Evolutionary conservation across 306 rosid genomes (phyloP).

Genomic region (Alnus rubra): DNA sequence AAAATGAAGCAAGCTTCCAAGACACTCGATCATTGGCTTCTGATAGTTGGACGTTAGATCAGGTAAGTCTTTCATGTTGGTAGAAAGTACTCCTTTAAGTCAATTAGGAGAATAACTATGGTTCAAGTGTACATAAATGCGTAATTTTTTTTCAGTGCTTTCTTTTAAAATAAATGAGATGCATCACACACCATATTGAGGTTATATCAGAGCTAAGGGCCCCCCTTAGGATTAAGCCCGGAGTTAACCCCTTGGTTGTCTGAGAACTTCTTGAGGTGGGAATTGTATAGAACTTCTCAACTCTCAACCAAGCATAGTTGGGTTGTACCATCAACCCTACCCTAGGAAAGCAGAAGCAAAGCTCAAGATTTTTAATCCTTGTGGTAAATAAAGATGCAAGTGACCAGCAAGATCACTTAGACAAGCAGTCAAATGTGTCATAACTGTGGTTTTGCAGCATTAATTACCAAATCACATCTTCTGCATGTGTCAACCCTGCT

Average conservation of each 20-base stretch:
- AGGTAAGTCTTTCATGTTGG: constrained; percentile 46
- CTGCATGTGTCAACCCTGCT: background rate
- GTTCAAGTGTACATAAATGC: background rate
- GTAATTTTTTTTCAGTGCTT: background rate
- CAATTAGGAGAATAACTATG: constrained; percentile 3
- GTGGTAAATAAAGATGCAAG: background rate
- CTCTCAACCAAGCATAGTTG: background rate
- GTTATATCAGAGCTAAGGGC: background rate
- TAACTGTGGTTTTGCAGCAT: background rate
- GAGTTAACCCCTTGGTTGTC: background rate
- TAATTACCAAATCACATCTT: background rate
- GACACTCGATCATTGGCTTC: constrained; percentile 85
- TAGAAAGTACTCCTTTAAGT: constrained; percentile 17
- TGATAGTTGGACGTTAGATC: constrained; percentile 61
- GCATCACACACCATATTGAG: background rate
- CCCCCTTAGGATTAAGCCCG: background rate
- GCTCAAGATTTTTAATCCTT: background rate
- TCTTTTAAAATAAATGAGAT: background rate
- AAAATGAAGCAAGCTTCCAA: constrained; percentile 60
- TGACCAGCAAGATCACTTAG: background rate
- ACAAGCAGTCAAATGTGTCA: background rate
- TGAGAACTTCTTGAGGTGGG: background rate
- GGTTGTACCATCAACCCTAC: background rate
- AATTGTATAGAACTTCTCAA: background rate
- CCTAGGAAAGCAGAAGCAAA: background rate